Evolutionary conservation across 2,329 filamentous ascomycete genomes (phyloP), one percentile per base, ranked within the genome.

Genomic region (Cercospora sp.): DNA sequence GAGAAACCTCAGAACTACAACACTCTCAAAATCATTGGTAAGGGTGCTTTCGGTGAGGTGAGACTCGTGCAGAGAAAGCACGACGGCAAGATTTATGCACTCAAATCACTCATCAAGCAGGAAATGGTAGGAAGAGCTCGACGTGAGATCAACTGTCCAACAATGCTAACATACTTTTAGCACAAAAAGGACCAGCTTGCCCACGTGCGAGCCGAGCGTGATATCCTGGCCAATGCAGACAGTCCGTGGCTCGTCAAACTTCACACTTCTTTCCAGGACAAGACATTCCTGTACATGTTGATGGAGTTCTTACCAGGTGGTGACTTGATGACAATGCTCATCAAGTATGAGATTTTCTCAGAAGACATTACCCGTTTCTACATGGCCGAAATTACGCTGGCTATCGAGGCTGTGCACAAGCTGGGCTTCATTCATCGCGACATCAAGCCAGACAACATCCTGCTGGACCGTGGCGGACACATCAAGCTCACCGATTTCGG

Each of bases 311-410:
- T 99, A 80, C 95, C 95, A 7, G 95, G 95, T 80, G 95, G 95
- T 80, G 95, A 99, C 83, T 82, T 99, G 79, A 99, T 99, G 95
- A 99, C 95, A 3, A 99, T 99, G 95, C 86, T 99, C 74, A 99
- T 99, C 84, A 99, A 98, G 86, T 99, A 99, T 78, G 95, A 99
- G 80, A 97, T 99, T 79, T 99, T 99, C 80, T 97, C 93, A 0
- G 94, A 98, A 80, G 95, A 99, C 74, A 98, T 99, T 73, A 99
- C 95, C 31, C 89, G 95, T 18, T 99, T 99, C 82, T 99, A 99
- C 82, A 99, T 99, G 88, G 95, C 95, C 26, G 94, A 99, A 80
- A 94, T 98, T 75, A 92, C 97, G 26, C 87, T 98, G 78, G 95
- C 95, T n/a, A 98, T 99, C 73, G 95, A 99, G 78, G 95, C 95